Evolutionary conservation across 495 filamentous ascomycete species (phyloP), one percentile per base, ranked within the genome.

Genomic region (Chaetomium tenue): DNA sequence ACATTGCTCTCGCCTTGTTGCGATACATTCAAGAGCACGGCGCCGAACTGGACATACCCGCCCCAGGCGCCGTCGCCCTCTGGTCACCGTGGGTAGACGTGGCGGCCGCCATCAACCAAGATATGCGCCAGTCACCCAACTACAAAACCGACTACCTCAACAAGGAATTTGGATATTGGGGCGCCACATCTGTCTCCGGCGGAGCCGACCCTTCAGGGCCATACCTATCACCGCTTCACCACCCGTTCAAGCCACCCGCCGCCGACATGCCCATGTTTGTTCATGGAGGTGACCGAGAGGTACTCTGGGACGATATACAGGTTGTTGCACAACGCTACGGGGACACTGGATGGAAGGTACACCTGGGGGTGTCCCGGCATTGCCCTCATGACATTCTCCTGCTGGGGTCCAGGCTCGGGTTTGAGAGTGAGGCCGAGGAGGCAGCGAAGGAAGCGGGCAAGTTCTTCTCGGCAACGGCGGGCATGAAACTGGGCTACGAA

Each of bases 1-100:
- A 79, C 50, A 68, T 84, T 12, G 75, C 70, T 0, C 56, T 83
- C 8, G 72, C 67, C 0, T 66, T 83, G 22, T 63, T 82, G 16
- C 75, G 81, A 25, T 78, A 80, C 50, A 63, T 79, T 51, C 20
- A 22, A 40, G 67, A 71, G 52, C 28, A 64, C 42, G 63, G 58
- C 20, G 53, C 47, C 12, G 70, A 66, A 22, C 54, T 65, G 7
- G 58, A 22, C n/a, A 50, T 73, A 12, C 61, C 67, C 4, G 37
- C 40, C n/a, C 70, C 68, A 0, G 68, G 22, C 2, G 67, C 53
- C 3, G 60, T 69, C 11, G 56, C 58, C 13, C 66, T 74, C 9
- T 74, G 72, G 72, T 67, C 63, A 16, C 68, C 72, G 18, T 72
- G 68, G 72, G 71, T 72, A 4, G 66, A 72, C 44, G 54, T 66